Percentiles rank a stretch among this genome's conserved stretches.
These are phyloP conservation scores for Ilex aquifolium DNA, from an alignment of 257 asterid species.

Conservation along the genomic window DNA sequence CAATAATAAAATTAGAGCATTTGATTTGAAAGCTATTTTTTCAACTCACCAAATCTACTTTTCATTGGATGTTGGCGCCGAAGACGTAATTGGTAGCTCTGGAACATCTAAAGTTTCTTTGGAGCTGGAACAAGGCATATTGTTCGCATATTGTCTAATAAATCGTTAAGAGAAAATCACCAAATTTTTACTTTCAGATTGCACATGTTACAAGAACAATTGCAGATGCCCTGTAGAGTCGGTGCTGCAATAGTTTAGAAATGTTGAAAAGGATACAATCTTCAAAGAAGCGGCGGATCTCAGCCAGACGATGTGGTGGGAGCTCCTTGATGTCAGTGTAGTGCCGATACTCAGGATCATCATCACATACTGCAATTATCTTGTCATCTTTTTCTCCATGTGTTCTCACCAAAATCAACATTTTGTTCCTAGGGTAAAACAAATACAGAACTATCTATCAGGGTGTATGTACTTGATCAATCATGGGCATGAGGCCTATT, in stretches of 20 bases:
- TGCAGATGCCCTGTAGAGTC: no score
- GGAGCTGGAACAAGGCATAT: no score
- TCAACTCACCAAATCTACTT: no score
- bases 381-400: slow-evolving; percentile 25
- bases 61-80: no score
- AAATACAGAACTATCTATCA: background rate
- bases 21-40: no score
- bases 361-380: slow-evolving; percentile 20
- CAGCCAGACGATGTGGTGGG: slow-evolving; percentile 23
- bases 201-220: no score
- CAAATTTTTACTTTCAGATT: no score
- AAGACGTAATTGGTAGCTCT: no score
- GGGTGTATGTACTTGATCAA: slow-evolving; percentile 1
- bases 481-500: slow-evolving; percentile 19
- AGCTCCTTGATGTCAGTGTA: slow-evolving; percentile 21
- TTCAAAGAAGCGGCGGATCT: slow-evolving; percentile 23
- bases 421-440: background rate
- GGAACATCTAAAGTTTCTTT: no score
- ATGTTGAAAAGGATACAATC: slow-evolving; percentile 8
- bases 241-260: no score
- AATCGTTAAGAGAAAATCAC: background rate
- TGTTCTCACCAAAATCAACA: background rate
- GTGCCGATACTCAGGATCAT: slow-evolving; percentile 24
- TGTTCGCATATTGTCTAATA: slow-evolving; percentile 23
- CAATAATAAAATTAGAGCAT: no score